phyloP scores from a whole-genome alignment of 148 eudicot species.

The Linanthus parryae region DNA sequence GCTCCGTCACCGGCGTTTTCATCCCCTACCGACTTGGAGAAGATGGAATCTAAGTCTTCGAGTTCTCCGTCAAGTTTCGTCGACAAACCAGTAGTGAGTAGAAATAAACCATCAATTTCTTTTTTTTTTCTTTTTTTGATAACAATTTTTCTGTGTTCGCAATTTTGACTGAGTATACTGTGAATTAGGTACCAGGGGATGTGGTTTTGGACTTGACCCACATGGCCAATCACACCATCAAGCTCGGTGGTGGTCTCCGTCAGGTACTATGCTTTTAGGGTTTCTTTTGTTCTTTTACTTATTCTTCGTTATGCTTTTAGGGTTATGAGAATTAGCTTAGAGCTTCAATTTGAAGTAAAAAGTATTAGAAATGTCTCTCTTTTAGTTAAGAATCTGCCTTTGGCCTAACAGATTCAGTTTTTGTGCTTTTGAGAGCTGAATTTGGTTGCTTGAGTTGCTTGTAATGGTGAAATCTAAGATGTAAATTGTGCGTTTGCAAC shows the following conservation, averaged over 20 bases:
- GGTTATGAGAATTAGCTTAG: neutral
- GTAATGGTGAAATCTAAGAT: no score
- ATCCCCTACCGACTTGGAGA: no score
- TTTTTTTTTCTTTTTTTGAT: neutral
- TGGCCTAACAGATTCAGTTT: no score
- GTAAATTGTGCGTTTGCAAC: no score
- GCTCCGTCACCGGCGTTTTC: no score
- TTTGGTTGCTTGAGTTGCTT: no score
- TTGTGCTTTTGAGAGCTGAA: no score
- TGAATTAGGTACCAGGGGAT: slow-evolving; percentile 71
- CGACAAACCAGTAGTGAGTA: slow-evolving; percentile 47
- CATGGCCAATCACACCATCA: slow-evolving; percentile 60
- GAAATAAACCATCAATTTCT: neutral
- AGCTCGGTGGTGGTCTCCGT: slow-evolving; percentile 77
- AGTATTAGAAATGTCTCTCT: no score
- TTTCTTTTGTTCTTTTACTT: neutral
- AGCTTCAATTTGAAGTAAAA: no score
- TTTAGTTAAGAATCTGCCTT: no score
- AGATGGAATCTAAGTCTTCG: slow-evolving; percentile 38
- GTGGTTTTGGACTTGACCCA: slow-evolving; percentile 66
- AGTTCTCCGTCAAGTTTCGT: slow-evolving; percentile 29
- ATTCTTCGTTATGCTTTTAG: neutral
- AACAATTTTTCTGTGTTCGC: neutral
- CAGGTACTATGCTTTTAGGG: slow-evolving; percentile 33
- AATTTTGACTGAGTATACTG: neutral